These are phyloP conservation scores for Puccinia sorghi DNA, from an alignment of 1,284 basidiomycete species.

Conservation along the genomic window DNA sequence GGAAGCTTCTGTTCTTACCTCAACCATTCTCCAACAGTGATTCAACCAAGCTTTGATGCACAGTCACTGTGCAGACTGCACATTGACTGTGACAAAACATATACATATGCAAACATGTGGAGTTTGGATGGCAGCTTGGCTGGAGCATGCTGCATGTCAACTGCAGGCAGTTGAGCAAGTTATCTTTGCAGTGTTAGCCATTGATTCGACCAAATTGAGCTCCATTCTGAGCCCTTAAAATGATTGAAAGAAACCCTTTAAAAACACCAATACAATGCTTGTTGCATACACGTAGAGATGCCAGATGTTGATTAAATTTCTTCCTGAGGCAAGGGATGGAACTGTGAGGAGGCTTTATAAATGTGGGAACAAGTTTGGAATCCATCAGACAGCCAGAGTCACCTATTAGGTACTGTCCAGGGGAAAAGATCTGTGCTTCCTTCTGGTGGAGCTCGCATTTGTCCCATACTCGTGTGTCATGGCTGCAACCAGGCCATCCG, in stretches of 20 bases:
- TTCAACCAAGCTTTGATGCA: no score
- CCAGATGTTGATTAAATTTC: not conserved
- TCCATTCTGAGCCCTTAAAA: not conserved
- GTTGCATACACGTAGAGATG: not conserved
- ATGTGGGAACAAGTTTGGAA: not conserved
- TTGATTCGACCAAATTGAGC: not conserved
- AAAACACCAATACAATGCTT: not conserved
- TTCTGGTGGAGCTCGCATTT: not conserved
- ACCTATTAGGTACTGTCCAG: not conserved
- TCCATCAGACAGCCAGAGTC: not conserved
- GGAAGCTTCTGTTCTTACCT: no score
- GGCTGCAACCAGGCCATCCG: conserved; percentile 7
- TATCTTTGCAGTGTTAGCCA: not conserved
- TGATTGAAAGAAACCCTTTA: not conserved
- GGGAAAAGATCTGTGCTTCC: not conserved
- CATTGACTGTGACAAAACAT: no score
- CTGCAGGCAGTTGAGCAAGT: no score
- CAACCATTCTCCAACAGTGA: no score
- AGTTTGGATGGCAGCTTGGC: no score
- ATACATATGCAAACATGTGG: no score
- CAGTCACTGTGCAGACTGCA: no score
- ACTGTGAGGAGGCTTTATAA: not conserved
- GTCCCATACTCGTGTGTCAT: not conserved
- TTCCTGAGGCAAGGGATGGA: not conserved
- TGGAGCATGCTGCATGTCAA: no score